Evolutionary conservation across 257 asterid species (phyloP).

Genomic region (Fraxinus quadrangulata): DNA sequence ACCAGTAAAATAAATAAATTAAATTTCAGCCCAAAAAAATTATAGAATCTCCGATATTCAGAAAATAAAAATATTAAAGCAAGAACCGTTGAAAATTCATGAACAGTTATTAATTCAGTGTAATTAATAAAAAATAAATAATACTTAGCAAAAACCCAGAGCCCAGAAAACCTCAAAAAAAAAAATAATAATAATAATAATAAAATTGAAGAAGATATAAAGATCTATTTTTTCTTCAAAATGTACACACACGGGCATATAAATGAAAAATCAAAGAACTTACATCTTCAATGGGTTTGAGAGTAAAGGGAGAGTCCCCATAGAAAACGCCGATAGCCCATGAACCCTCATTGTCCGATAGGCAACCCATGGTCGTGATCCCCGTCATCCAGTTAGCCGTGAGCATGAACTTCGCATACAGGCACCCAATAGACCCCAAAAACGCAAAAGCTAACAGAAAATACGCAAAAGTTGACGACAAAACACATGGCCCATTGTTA

Average conservation of each 20-base stretch:
- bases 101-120: neutral
- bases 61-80: neutral
- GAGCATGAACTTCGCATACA: conserved; percentile 61
- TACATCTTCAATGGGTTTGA: conserved; percentile 91
- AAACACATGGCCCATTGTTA: conserved; percentile 27
- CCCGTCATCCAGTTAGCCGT: conserved; percentile 62
- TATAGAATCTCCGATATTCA: neutral
- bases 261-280: conserved; percentile 16
- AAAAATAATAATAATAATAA: too few species aligned
- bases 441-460: conserved; percentile 60
- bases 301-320: conserved; percentile 89
- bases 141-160: neutral
- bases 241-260: neutral
- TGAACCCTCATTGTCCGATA: conserved; percentile 85
- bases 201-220: neutral
- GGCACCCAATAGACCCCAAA: conserved; percentile 67
- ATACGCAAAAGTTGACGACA: conserved; percentile 52
- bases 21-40: neutral
- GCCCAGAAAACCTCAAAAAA: neutral
- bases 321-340: conserved; percentile 91
- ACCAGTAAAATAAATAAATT: neutral
- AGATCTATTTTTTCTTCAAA: neutral
- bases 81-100: neutral
- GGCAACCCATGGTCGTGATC: conserved; percentile 59
- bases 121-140: neutral